Conservation (phyloP, 2,329 filamentous ascomycete species). For the Cordyceps cateniannulata region DNA sequence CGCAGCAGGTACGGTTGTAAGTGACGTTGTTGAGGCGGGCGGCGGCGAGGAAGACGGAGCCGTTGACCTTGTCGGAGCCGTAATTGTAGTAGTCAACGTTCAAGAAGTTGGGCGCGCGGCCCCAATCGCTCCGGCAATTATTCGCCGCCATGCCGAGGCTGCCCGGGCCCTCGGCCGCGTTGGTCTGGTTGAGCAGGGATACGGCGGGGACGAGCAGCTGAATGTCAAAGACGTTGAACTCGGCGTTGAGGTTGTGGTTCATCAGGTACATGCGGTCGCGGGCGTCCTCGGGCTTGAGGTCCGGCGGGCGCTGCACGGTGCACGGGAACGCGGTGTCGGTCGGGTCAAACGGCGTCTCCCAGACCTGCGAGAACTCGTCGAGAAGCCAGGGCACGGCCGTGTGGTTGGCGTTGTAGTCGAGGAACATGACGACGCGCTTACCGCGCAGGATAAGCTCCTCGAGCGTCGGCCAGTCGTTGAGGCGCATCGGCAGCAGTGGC, state of each 20-base stretch:
- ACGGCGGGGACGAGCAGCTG: slow-evolving; percentile 66
- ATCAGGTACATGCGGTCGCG: slow-evolving; percentile 67
- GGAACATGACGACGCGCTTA: slow-evolving; percentile 70
- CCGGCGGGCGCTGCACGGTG: slow-evolving; percentile 67
- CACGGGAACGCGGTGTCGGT: slow-evolving; percentile 64
- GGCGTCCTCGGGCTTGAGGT: slow-evolving; percentile 47
- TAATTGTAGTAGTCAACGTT: slow-evolving; percentile 83
- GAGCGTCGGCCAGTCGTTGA: slow-evolving; percentile 78
- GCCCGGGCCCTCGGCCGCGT: slow-evolving; percentile 57
- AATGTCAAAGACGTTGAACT: slow-evolving; percentile 60
- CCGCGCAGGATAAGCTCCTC: slow-evolving; percentile 65
- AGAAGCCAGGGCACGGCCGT: slow-evolving; percentile 73
- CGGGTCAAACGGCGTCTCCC: slow-evolving; percentile 85
- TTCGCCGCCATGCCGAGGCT: slow-evolving; percentile 58
- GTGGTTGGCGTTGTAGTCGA: slow-evolving; percentile 82
- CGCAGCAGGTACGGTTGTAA: slow-evolving; percentile 55
- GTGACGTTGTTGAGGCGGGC: slow-evolving; percentile 66
- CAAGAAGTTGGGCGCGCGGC: slow-evolving; percentile 66
- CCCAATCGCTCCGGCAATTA: slow-evolving; percentile 59
- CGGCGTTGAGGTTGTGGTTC: slow-evolving; percentile 86
- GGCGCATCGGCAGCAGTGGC: slow-evolving; percentile 60
- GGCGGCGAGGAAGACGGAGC: slow-evolving; percentile 71
- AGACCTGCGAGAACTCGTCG: slow-evolving; percentile 82
- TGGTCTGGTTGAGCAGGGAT: slow-evolving; percentile 63
- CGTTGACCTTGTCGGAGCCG: slow-evolving; percentile 45